Percentiles rank a stretch among this genome's conserved stretches.
Conservation (phyloP, 305 asterid genomes). For the Petunia hybrid region DNA sequence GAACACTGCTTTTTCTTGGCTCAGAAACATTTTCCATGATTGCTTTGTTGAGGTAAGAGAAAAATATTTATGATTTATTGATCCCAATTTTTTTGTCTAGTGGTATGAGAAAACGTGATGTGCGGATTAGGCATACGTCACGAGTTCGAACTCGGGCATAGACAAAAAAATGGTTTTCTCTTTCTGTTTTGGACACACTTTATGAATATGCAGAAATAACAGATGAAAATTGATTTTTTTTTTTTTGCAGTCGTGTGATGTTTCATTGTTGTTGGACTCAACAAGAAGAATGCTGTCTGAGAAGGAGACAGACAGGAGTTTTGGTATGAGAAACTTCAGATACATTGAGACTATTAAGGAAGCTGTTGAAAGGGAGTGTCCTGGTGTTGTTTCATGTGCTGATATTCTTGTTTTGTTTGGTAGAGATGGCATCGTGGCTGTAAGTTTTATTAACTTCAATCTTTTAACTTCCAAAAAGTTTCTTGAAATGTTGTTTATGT, state of each 20-base stretch:
- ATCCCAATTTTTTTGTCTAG: too few relatives aligned
- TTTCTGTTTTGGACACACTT: background rate
- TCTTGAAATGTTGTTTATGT: too few relatives aligned
- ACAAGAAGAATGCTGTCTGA: conserved; percentile 83
- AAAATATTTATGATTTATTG: too few relatives aligned
- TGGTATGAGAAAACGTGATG: background rate
- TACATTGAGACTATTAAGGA: conserved; percentile 81
- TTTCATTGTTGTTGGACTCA: conserved; percentile 83
- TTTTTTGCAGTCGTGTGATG: conserved; percentile 76
- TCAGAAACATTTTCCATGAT: conserved; percentile 40
- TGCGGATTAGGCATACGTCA: too few relatives aligned
- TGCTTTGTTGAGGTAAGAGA: conserved; percentile 76
- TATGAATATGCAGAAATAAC: too few relatives aligned
- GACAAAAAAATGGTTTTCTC: background rate
- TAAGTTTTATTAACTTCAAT: conserved; percentile 26
- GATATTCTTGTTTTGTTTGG: conserved; percentile 84
- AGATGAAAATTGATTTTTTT: background rate
- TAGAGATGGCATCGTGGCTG: conserved; percentile 78
- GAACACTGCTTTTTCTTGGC: conserved; percentile 97
- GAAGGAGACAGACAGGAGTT: conserved; percentile 90
- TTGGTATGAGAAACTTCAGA: conserved; percentile 90
- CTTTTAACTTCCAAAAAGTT: background rate
- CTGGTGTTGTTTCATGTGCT: conserved; percentile 90
- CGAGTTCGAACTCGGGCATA: too few relatives aligned
- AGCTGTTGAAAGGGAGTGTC: conserved; percentile 89